phyloP scores from a whole-genome alignment of 148 eudicot genomes.

The Hydrangea macrophylla region DNA sequence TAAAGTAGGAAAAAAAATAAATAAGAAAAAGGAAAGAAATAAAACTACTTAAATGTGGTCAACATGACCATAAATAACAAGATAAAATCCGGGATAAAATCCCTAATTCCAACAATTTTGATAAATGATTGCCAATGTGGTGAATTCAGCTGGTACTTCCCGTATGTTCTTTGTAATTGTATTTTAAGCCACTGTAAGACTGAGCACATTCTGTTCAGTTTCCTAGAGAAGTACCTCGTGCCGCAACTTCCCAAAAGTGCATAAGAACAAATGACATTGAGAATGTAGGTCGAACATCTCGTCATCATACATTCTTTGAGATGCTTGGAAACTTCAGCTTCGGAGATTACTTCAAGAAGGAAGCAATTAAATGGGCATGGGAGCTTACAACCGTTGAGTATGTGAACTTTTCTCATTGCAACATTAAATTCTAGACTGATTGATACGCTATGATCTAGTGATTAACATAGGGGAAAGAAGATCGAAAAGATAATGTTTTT shows the following conservation, averaged over 20 bases:
- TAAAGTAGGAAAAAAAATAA: too few species aligned
- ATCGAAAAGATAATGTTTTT: slow-evolving; percentile 1
- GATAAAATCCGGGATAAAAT: too few species aligned
- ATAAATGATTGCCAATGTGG: too few species aligned
- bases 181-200: slow-evolving; percentile 7
- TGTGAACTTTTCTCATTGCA: slow-evolving; percentile 21
- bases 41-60: too few species aligned
- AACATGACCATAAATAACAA: too few species aligned
- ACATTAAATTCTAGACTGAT: background rate
- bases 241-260: slow-evolving; percentile 90
- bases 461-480: background rate
- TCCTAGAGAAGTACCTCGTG: slow-evolving; percentile 80
- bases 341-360: slow-evolving; percentile 97
- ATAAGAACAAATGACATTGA: slow-evolving; percentile 95
- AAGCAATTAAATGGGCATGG: slow-evolving; percentile 97
- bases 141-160: background rate
- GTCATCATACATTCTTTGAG: slow-evolving; percentile 96
- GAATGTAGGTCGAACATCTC: slow-evolving; percentile 91
- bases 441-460: background rate
- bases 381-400: slow-evolving; percentile 89
- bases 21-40: too few species aligned
- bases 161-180: background rate
- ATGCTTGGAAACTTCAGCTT: slow-evolving; percentile 99
- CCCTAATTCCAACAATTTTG: too few species aligned
- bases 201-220: slow-evolving; percentile 39